Evolutionary conservation across 2,329 filamentous ascomycete species (phyloP).

Genomic region (Gnomoniopsis smithogilvyi): DNA sequence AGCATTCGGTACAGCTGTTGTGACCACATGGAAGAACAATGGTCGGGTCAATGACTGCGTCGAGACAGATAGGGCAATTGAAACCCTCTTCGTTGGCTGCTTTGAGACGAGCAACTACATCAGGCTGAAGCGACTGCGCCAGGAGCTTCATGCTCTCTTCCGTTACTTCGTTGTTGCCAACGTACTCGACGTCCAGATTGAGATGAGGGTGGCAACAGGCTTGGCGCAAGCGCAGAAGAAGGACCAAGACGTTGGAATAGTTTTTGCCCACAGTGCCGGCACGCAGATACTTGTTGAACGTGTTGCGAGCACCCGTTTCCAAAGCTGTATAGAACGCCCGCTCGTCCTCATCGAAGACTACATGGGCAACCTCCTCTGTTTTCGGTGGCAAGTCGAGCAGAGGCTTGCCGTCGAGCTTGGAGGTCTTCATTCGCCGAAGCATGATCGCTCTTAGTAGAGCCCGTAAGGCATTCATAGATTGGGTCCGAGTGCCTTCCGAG

Average conservation of each 20-base stretch:
- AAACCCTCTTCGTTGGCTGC: conserved; percentile 48
- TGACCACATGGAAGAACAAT: conserved; percentile 86
- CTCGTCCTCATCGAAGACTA: conserved; percentile 66
- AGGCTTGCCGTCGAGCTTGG: conserved; percentile 74
- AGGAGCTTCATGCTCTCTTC: conserved; percentile 35
- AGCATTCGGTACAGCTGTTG: conserved; percentile 73
- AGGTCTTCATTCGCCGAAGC: conserved; percentile 77
- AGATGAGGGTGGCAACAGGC: conserved; percentile 77
- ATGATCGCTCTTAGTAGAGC: conserved; percentile 76
- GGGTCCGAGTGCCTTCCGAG: conserved; percentile 47
- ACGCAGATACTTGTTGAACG: conserved; percentile 75
- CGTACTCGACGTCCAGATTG: conserved; percentile 44
- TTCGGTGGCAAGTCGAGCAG: conserved; percentile 69
- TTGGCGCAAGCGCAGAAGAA: conserved; percentile 77
- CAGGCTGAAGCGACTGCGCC: conserved; percentile 55
- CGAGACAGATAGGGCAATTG: conserved; percentile 81
- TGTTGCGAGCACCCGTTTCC: conserved; percentile 62
- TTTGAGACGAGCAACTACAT: conserved; percentile 66
- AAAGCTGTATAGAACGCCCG: conserved; percentile 61
- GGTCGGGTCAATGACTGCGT: conserved; percentile 68
- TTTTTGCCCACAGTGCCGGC: conserved; percentile 65
- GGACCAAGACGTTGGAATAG: conserved; percentile 77
- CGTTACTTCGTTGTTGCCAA: conserved; percentile 41
- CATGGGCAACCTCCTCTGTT: conserved; percentile 57
- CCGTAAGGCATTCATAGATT: conserved; percentile 70